Conservation (phyloP, 2,329 filamentous ascomycete species). For the Coniochaeta pulveracea region DNA sequence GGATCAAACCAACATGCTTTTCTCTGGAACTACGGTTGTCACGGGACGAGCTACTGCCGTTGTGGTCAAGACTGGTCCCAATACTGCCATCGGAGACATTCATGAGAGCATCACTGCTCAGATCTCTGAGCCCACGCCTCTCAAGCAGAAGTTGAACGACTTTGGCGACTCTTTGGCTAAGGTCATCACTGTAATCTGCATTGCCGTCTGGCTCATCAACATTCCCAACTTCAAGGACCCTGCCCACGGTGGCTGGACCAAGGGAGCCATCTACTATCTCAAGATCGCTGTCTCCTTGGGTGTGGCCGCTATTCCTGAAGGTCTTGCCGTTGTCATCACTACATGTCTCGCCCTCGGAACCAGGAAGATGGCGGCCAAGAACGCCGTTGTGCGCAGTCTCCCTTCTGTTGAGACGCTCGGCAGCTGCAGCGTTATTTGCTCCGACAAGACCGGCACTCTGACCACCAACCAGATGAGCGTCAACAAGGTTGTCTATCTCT, state of each 20-base stretch:
- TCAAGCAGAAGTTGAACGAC: slow-evolving; percentile 98
- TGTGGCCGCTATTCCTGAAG: slow-evolving; percentile 94
- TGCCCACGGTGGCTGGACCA: slow-evolving; percentile 84
- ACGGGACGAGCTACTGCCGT: slow-evolving; percentile 86
- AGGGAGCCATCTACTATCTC: slow-evolving; percentile 97
- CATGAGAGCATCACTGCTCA: slow-evolving; percentile 97
- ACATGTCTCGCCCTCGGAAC: slow-evolving; percentile 94
- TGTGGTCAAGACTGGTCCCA: slow-evolving; percentile 79
- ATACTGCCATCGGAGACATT: slow-evolving; percentile 94
- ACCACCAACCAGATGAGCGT: slow-evolving; percentile 99
- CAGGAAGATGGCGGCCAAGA: slow-evolving; percentile 97
- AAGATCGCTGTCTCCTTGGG: slow-evolving; percentile 98
- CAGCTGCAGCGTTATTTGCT: slow-evolving; percentile 99
- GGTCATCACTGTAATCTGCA: slow-evolving; percentile 94
- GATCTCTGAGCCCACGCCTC: slow-evolving; percentile 90
- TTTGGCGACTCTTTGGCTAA: slow-evolving; percentile 95
- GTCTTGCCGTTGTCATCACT: slow-evolving; percentile 96
- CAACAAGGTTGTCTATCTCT: slow-evolving; percentile 79
- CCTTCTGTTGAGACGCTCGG: slow-evolving; percentile 96
- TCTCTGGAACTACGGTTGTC: slow-evolving; percentile 95
- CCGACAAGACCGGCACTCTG: slow-evolving; percentile 95
- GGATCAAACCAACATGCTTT: slow-evolving; percentile 95
- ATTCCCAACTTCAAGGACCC: slow-evolving; percentile 94
- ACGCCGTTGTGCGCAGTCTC: slow-evolving; percentile 89
- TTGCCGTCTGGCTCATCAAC: slow-evolving; percentile 97